Percentiles rank a stretch among this genome's conserved stretches.
These are phyloP conservation scores for Pseudomassariella vexata DNA, from an alignment of 2,329 filamentous ascomycete genomes.

Conservation along the genomic window DNA sequence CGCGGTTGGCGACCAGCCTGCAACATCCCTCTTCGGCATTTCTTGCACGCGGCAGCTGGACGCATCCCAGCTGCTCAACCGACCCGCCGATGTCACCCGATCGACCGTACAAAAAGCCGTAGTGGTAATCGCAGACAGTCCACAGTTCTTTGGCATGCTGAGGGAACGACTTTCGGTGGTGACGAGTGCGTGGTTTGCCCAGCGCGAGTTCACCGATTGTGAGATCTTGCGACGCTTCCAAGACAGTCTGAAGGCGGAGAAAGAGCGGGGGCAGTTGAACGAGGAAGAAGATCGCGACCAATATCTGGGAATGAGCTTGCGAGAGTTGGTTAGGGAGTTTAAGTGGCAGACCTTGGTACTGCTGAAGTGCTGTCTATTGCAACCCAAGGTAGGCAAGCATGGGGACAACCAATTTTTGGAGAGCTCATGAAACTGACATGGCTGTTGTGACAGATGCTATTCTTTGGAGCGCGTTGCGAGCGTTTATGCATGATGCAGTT, in stretches of 20 bases:
- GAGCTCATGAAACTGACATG: no score
- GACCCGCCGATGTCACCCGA: conserved; percentile 85
- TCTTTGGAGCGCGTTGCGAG: conserved; percentile 96
- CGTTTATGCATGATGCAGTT: conserved; percentile 98
- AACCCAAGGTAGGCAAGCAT: conserved; percentile 68
- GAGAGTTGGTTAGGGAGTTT: conserved; percentile 91
- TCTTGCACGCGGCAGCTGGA: conserved; percentile 91
- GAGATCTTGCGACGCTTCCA: conserved; percentile 90
- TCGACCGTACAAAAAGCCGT: conserved; percentile 98
- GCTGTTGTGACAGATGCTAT: conserved; percentile 68
- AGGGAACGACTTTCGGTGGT: conserved; percentile 86
- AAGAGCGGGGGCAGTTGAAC: conserved; percentile 47
- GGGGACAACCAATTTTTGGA: no score
- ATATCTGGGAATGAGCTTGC: conserved; percentile 80
- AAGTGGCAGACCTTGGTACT: conserved; percentile 91
- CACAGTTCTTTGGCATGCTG: conserved; percentile 84
- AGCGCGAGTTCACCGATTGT: conserved; percentile 83
- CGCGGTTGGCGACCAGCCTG: conserved; percentile 44
- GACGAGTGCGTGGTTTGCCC: conserved; percentile 93
- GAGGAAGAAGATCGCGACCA: conserved; percentile 75
- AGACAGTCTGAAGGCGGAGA: conserved; percentile 72
- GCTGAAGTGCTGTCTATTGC: conserved; percentile 87
- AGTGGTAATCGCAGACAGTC: conserved; percentile 87
- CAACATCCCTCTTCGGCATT: conserved; percentile 89
- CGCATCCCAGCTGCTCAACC: conserved; percentile 67